Conservation (phyloP, 192 early-diverging fungal species). For the Entrophospora sp. region DNA sequence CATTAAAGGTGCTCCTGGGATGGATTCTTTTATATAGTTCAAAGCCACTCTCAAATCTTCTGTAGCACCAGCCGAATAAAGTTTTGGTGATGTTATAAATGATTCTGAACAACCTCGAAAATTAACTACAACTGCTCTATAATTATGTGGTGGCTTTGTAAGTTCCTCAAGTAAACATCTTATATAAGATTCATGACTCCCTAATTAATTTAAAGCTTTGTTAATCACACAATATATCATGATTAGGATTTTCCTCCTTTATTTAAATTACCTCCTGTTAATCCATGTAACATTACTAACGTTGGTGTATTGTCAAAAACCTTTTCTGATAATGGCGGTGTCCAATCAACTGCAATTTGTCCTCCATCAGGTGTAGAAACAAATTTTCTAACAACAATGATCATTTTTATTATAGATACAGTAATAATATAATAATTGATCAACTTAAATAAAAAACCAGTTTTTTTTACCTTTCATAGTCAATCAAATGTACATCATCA, state of each 20-base stretch:
- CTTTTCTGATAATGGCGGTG: slow-evolving; percentile 43
- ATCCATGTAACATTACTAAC: slow-evolving; percentile 76
- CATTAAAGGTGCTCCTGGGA: slow-evolving; percentile 58
- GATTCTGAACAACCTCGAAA: slow-evolving; percentile 78
- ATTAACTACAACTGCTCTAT: slow-evolving; percentile 78
- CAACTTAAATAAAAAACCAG: neutral
- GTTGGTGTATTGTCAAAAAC: slow-evolving; percentile 59
- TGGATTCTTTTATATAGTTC: slow-evolving; percentile 39
- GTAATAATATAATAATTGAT: neutral
- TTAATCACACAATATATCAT: too few relatives aligned
- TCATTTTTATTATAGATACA: neutral
- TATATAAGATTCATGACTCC: slow-evolving; percentile 80
- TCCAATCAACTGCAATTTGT: slow-evolving; percentile 80
- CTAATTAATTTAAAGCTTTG: too few relatives aligned
- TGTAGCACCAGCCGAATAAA: slow-evolving; percentile 78
- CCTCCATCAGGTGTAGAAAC: slow-evolving; percentile 74
- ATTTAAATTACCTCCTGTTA: slow-evolving; percentile 63
- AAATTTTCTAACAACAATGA: slow-evolving; percentile 47
- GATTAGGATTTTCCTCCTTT: neutral
- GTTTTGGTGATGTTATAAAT: slow-evolving; percentile 60
- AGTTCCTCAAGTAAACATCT: slow-evolving; percentile 56
- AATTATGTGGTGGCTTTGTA: slow-evolving; percentile 48
- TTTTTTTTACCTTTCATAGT: slow-evolving; percentile 53
- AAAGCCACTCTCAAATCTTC: slow-evolving; percentile 64
- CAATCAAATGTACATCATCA: slow-evolving; percentile 27